These are phyloP conservation scores for Capsicum baccatum DNA, from an alignment of 257 asterid species.

Conservation along the genomic window DNA sequence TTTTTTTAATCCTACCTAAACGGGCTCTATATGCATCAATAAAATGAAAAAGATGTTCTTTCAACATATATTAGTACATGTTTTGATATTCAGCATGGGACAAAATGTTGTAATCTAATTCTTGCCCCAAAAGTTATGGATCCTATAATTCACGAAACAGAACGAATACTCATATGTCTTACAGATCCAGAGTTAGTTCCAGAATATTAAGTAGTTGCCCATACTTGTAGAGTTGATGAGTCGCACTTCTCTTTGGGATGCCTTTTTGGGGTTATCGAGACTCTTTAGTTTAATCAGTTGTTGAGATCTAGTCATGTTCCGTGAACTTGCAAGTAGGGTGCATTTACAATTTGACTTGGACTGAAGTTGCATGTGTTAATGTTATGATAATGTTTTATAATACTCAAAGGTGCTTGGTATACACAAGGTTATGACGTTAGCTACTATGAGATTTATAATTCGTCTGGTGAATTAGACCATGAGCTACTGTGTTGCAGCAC, in stretches of 20 bases:
- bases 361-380: background rate
- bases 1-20: no score
- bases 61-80: no score
- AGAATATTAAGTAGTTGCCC: background rate
- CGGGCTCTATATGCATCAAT: no score
- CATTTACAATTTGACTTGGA: background rate
- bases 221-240: background rate
- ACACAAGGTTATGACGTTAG: background rate
- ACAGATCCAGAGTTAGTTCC: background rate
- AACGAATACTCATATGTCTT: background rate
- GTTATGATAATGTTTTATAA: no score
- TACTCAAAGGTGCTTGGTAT: background rate
- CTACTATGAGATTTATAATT: background rate
- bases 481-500: background rate
- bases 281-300: background rate
- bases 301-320: background rate
- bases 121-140: background rate
- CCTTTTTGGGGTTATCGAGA: background rate
- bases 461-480: background rate
- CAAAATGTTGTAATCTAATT: background rate
- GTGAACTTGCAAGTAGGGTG: background rate
- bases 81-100: background rate
- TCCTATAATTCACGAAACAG: background rate
- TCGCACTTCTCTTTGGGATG: background rate
- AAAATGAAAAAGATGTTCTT: no score